A percentile compares a stretch with the other conserved stretches of the same genome.
Evolutionary conservation across 352 stramenopile genomes (phyloP).

Genomic region (Thraustochytrium sp.): DNA sequence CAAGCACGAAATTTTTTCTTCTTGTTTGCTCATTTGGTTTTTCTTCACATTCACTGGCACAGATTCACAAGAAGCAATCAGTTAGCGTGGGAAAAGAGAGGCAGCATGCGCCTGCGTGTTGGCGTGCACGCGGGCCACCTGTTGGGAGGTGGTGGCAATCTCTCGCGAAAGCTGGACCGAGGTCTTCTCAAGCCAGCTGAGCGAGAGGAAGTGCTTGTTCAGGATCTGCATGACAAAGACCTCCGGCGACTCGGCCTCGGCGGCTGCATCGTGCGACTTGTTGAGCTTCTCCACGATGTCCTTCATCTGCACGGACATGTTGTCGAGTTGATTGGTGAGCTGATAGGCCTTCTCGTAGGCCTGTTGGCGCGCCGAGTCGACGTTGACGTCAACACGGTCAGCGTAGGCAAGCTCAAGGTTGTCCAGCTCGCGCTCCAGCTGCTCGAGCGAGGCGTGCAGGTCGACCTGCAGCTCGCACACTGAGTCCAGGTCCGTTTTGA

Average conservation of each 20-base stretch:
- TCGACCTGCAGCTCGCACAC: constrained; percentile 40
- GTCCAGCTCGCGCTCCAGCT: constrained; percentile 39
- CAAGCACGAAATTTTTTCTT: no score
- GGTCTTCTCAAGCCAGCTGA: constrained; percentile 38
- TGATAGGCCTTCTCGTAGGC: constrained; percentile 3
- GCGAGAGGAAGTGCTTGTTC: constrained; percentile 39
- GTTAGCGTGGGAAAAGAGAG: background rate
- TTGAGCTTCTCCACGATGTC: constrained; percentile 27
- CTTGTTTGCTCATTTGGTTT: no score
- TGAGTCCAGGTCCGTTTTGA: constrained; percentile 29
- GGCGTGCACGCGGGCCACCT: constrained; percentile 45
- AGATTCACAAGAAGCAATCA: no score
- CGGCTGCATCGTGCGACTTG: background rate
- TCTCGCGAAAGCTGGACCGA: constrained; percentile 13
- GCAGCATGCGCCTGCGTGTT: constrained; percentile 53
- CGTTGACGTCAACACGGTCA: background rate
- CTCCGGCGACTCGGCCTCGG: constrained; percentile 1
- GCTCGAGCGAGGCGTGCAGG: constrained; percentile 30
- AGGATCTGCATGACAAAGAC: constrained; percentile 31
- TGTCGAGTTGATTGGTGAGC: background rate
- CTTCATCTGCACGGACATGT: constrained; percentile 25
- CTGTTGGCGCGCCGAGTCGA: constrained; percentile 6
- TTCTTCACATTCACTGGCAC: no score
- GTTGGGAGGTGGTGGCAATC: background rate
- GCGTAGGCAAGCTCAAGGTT: constrained; percentile 30